phyloP scores from a whole-genome alignment of 345 rosid genomes.

The Citrus sp. region DNA sequence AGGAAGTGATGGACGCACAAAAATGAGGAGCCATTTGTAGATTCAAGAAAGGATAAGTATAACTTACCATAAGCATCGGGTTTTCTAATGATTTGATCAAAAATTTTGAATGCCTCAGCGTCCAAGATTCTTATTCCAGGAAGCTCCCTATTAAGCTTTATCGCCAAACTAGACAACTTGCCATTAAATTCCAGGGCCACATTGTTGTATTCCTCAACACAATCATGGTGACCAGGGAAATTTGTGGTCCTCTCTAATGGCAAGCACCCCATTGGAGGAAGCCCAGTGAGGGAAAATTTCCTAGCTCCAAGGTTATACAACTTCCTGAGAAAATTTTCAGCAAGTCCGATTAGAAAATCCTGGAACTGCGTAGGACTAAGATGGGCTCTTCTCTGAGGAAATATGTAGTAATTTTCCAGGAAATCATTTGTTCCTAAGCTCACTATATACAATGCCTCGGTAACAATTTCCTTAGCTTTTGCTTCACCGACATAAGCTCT shows the following conservation, averaged over 20 bases:
- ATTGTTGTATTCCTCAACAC: constrained; percentile 37
- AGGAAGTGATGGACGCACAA: not conserved
- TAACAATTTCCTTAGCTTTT: constrained; percentile 28
- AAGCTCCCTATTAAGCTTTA: constrained; percentile 43
- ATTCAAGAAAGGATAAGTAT: not conserved
- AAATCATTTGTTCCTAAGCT: constrained; percentile 73
- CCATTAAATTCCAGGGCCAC: constrained; percentile 50
- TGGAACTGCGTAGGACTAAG: constrained; percentile 34
- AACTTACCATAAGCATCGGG: constrained; percentile 45
- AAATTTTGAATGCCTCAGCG: constrained; percentile 31
- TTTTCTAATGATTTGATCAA: constrained; percentile 33
- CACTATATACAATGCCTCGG: constrained; percentile 39
- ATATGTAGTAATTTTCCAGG: constrained; percentile 52
- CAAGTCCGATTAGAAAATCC: constrained; percentile 42
- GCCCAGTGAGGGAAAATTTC: constrained; percentile 50
- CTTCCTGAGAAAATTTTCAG: constrained; percentile 31
- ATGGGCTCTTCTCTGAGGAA: constrained; percentile 32
- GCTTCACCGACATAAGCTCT: constrained; percentile 36
- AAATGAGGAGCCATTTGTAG: not conserved
- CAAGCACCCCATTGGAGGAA: constrained; percentile 77
- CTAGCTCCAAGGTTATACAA: constrained; percentile 46
- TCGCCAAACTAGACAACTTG: constrained; percentile 31
- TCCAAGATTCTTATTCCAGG: constrained; percentile 36
- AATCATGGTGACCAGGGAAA: constrained; percentile 22
- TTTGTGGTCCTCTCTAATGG: constrained; percentile 61